Conservation (phyloP, 2,329 filamentous ascomycete genomes). For the Passalora sequoiae region DNA sequence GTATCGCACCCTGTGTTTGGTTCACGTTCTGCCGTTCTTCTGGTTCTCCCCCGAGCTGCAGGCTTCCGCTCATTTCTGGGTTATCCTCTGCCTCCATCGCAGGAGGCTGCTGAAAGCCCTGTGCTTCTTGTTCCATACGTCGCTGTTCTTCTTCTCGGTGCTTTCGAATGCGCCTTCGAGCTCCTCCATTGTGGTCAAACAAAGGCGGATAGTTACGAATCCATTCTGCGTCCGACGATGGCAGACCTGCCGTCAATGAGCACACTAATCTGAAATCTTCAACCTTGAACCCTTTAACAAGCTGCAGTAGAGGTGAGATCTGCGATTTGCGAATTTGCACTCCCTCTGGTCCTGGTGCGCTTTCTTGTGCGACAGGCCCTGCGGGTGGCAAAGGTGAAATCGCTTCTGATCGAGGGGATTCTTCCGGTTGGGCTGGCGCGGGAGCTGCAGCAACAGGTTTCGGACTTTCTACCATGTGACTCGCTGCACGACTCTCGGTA, state of each 20-base stretch:
- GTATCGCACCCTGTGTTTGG: constrained; percentile 60
- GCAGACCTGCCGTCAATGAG: constrained; percentile 42
- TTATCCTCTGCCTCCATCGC: constrained; percentile 62
- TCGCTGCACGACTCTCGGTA: constrained; percentile 74
- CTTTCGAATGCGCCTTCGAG: constrained; percentile 68
- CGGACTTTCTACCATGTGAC: constrained; percentile 75
- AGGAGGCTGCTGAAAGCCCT: constrained; percentile 44
- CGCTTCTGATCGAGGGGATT: constrained; percentile 7
- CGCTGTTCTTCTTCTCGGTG: constrained; percentile 57
- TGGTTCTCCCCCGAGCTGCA: constrained; percentile 86
- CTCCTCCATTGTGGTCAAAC: constrained; percentile 76
- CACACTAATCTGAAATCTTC: constrained; percentile 52
- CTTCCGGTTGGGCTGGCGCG: constrained; percentile 14
- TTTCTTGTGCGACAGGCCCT: constrained; percentile 6
- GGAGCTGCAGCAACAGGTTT: constrained; percentile 42
- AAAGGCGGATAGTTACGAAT: constrained; percentile 64
- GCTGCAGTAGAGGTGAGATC: constrained; percentile 31
- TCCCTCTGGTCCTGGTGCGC: constrained; percentile 1
- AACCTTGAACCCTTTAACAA: constrained; percentile 38
- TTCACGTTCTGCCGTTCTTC: constrained; percentile 62
- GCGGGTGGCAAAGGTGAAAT: constrained; percentile 9
- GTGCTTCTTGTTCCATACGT: constrained; percentile 51
- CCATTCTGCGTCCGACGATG: constrained; percentile 47
- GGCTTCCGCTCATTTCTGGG: constrained; percentile 69
- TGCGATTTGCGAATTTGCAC: constrained; percentile 14